Evolutionary conservation across 805 yeast species (phyloP), one percentile per base, ranked within the genome.

Genomic region (Candida tallmaniae): DNA sequence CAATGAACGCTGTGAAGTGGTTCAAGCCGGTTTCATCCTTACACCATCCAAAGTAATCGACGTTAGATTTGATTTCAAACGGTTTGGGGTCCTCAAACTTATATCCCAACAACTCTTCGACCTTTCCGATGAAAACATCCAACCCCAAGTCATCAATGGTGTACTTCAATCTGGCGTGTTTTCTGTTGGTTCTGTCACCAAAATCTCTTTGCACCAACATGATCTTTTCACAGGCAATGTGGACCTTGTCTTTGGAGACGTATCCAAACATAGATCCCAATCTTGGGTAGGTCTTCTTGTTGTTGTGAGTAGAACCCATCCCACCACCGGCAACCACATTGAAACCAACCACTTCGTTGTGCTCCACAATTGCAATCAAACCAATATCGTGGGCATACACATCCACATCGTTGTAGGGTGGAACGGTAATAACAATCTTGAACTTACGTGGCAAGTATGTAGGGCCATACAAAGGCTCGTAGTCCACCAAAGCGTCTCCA

Each of bases 261-360:
- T 66, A 90, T 18, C 97, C 97, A 46, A 90, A 74, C 62, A 78
- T 65, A 13, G 95, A 81, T 43, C 96, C 97, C 5, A 95, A 77
- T 65, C 97, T 77, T 51, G 97, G 97, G 57, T 90, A 90, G 0
- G 97, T 90, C 73, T 90, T 90, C 54, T 82, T 83, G 69, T 90
- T 90, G 73, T 89, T 90, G 60, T 90, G 97, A 10, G 97, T 90
- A 27, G 95, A 77, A 51, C 97, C 97, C 97, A 90, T 90, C 73
- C 97, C 97, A 68, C 97, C 97, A 61, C 97, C 97, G 45, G 82
- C 95, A 41, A 83, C 74, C 34, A 90, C 77, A 52, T 90, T 90
- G 72, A 77, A 90, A 38, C 97, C 97, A 40, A 71, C 56, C 29
- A 83, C 76, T 13, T 75, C 70, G 51, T 79, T 73, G 47, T 75